Evolutionary conservation across 129 eudicot species (phyloP), one percentile per base, ranked within the genome.

Genomic region (Helichrysum umbraculigerum): DNA sequence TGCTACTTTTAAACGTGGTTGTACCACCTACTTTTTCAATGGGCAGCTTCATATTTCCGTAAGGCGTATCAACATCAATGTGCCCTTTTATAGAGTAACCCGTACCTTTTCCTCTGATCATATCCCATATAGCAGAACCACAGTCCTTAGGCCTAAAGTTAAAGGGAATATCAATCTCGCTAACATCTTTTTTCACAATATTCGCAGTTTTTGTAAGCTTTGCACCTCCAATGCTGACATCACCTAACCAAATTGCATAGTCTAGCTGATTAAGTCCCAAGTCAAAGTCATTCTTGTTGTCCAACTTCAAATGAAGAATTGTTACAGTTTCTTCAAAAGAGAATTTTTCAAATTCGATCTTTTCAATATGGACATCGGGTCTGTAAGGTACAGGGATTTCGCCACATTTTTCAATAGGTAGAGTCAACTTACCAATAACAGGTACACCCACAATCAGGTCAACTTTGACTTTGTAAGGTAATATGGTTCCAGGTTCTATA

Each of bases 401-500:
- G 7, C 67, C 67, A 29, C 34, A 11, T 62, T 62, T 62, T 29
- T 62, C 67, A 12, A 62, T 29, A 29, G 37, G 67, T 28, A 28
- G 1, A 9, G 67, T 25, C 35, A 62, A 15, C n/a, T 29, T 62
- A 12, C 39, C 67, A 19, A 62, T 22, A 12, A 62, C 37, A 0
- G 67, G 67, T 7, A 62, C 67, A 12, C 28, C 67, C n/a, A 62
- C 67, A 62, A 62, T 62, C 35, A 62, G n/a, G 67, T 62, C 67
- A 62, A 62, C 67, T 62, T 62, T 62, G 67, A 62, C 39, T 28
- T 62, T 62, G 67, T 62, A 62, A 9, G 67, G 67, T 62, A 62
- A 22, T 10, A 62, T 62, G 67, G 7, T 62, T 62, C 67, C 67
- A 9, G 67, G 67, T 29, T 25, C 35, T 22, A 62, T 62, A 14